Conservation (phyloP, 768 basidiomycete species). For the Epithele typhae region DNA sequence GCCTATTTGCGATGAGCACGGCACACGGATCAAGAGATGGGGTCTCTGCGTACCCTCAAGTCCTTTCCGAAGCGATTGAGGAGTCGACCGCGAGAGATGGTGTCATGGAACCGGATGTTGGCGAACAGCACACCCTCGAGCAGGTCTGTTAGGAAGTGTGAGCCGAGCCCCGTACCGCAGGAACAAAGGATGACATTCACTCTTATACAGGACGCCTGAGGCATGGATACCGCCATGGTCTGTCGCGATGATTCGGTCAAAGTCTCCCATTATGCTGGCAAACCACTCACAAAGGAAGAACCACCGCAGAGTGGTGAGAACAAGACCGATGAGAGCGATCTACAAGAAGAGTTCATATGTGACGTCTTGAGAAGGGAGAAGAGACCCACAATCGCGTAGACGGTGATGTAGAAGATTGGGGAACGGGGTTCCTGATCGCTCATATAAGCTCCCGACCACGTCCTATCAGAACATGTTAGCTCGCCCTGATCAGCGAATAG, state of each 20-base stretch:
- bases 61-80: slow-evolving; percentile 88
- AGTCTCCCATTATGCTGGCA: not conserved
- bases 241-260: slow-evolving; percentile 30
- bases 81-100: slow-evolving; percentile 77
- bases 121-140: slow-evolving; percentile 83
- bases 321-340: slow-evolving; percentile 39
- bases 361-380: slow-evolving; percentile 2
- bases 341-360: slow-evolving; percentile 9
- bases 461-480: slow-evolving; percentile 15
- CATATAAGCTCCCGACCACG: slow-evolving; percentile 37
- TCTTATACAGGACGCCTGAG: slow-evolving; percentile 70
- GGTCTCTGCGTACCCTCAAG: slow-evolving; percentile 74
- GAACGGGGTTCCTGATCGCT: slow-evolving; percentile 17
- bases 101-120: slow-evolving; percentile 90
- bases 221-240: slow-evolving; percentile 66
- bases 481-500: slow-evolving; percentile 14
- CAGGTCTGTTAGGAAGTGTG: slow-evolving; percentile 35
- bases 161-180: not conserved
- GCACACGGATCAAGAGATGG: too few relatives aligned
- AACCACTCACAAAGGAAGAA: slow-evolving; percentile 63
- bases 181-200: slow-evolving; percentile 33
- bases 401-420: slow-evolving; percentile 53
- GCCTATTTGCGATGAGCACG: slow-evolving; percentile 43
- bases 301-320: slow-evolving; percentile 58
- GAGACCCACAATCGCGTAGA: slow-evolving; percentile 61